A percentile compares a stretch with the other conserved stretches of the same genome.
phyloP scores from a whole-genome alignment of 768 basidiomycete species.

The Lactarius trivialis region DNA sequence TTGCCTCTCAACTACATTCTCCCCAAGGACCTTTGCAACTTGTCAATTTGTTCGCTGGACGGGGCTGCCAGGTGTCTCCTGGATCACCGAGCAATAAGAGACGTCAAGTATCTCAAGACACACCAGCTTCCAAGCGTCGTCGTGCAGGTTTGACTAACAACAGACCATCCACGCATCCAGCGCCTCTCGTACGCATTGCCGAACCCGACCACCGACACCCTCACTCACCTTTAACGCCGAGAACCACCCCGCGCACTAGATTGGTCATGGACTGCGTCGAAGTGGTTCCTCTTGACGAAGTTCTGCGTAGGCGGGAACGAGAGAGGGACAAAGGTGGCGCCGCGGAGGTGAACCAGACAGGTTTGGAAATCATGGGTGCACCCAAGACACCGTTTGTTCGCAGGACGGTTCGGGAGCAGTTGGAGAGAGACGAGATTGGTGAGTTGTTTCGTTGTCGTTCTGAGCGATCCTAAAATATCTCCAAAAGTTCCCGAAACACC shows the following conservation, averaged over 20 bases:
- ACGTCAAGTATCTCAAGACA: not conserved
- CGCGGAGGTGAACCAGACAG: not conserved
- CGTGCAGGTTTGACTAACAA: not conserved
- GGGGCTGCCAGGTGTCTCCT: not conserved
- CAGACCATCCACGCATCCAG: not conserved
- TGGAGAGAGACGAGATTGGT: conserved; percentile 16
- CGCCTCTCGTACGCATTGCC: not conserved
- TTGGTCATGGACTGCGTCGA: conserved; percentile 16
- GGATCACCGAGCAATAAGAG: not conserved
- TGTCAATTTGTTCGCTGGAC: not conserved
- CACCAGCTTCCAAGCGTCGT: conserved; percentile 5
- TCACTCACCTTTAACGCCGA: not conserved
- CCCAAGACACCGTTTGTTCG: conserved; percentile 11
- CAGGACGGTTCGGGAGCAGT: not conserved
- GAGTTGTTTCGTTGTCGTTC: not conserved
- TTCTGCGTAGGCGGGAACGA: not conserved
- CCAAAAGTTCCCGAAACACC: conserved; percentile 17
- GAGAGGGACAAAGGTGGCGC: not conserved
- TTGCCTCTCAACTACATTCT: not conserved
- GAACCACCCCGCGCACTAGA: not conserved
- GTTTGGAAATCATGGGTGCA: not conserved
- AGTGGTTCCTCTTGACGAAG: conserved; percentile 1
- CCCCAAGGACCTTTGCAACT: not conserved
- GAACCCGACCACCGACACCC: not conserved
- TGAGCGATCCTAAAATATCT: not conserved